Base-by-base conservation (phyloP, 148 eudicot species). In the Suaeda aralocaspica region DNA sequence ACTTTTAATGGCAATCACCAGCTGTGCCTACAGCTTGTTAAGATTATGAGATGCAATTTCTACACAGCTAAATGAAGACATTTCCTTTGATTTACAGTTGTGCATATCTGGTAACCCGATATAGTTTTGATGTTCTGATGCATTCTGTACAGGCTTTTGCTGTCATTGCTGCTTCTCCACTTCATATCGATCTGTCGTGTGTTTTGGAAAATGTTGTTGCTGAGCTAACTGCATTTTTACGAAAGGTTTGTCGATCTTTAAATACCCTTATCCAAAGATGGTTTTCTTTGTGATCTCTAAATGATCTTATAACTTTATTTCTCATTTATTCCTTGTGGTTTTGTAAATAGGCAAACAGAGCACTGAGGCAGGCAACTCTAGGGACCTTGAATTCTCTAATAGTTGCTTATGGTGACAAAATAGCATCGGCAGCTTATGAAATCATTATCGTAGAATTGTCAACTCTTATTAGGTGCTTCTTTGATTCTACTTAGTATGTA, bases 361-460 rank as follows among this genome's bases (percentile, higher is more conserved):
- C 99, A 22, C 73, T 95, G 57, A 84, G 99, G 67, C 99, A 95
- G 80, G 97, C 99, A 52, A 91, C 99, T 9, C 75, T 94, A 71
- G 95, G 99, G 53, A 86, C 99, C n/a, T 70, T 95, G 67, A 91
- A 91, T 77, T 91, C 90, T 39, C 70, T 95, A 12, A 86, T 91
- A 67, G 86, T 85, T 72, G 99, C 90, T 65, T 95, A 95, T 79
- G 97, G 97, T 70, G 97, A 95, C 76, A 84, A 86, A 81, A 89
- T 95, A 78, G 81, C 88, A 74, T 78, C 97, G 67, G 77, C 96
- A 77, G 96, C 99, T 63, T 95, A 91, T 86, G 99, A 86, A 85
- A 93, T 89, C 71, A 95, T 95, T 71, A 87, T 91, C 67, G 87
- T 87, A 51, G 99, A 95, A 84, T 83, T 95, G 51, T 91, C 99